Evolutionary conservation across 495 filamentous ascomycete species (phyloP).

Genomic region (Penicillium coprophilum): DNA sequence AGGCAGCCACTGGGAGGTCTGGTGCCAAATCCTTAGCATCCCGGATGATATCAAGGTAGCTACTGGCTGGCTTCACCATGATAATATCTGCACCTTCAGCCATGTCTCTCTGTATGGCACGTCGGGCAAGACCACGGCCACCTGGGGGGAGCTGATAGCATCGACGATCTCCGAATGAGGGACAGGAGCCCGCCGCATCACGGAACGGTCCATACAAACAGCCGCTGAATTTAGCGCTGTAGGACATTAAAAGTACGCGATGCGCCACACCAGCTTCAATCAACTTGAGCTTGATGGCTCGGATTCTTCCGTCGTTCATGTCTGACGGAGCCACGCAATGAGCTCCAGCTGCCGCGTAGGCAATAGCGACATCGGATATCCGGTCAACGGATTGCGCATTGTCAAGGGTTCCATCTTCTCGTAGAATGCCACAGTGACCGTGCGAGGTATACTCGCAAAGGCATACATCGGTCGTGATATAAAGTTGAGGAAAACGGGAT

Average conservation of each 20-base stretch:
- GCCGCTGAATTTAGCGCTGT: conserved; percentile 94
- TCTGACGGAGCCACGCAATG: conserved; percentile 97
- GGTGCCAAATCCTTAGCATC: conserved; percentile 91
- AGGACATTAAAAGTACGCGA: conserved; percentile 89
- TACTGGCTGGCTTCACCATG: conserved; percentile 96
- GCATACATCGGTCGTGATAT: conserved; percentile 89
- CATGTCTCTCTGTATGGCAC: conserved; percentile 88
- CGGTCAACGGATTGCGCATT: conserved; percentile 89
- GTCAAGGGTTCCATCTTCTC: conserved; percentile 88
- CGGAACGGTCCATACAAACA: conserved; percentile 97
- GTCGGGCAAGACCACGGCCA: conserved; percentile 86
- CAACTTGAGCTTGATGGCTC: conserved; percentile 93
- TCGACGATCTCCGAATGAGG: conserved; percentile 88
- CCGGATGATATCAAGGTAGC: conserved; percentile 93
- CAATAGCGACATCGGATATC: conserved; percentile 87
- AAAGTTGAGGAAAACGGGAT: conserved; percentile 79
- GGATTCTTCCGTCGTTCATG: conserved; percentile 97
- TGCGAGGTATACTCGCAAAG: conserved; percentile 99
- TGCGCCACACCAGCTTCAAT: conserved; percentile 91
- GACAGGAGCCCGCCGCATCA: conserved; percentile 88
- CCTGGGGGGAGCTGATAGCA: conserved; percentile 96
- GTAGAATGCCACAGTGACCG: conserved; percentile 93
- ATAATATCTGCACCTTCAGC: conserved; percentile 94
- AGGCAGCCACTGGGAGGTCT: conserved; percentile 88
- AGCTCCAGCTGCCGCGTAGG: conserved; percentile 89